These are phyloP conservation scores for Didymella pomorum DNA, from an alignment of 2,329 filamentous ascomycete genomes.

Conservation along the genomic window DNA sequence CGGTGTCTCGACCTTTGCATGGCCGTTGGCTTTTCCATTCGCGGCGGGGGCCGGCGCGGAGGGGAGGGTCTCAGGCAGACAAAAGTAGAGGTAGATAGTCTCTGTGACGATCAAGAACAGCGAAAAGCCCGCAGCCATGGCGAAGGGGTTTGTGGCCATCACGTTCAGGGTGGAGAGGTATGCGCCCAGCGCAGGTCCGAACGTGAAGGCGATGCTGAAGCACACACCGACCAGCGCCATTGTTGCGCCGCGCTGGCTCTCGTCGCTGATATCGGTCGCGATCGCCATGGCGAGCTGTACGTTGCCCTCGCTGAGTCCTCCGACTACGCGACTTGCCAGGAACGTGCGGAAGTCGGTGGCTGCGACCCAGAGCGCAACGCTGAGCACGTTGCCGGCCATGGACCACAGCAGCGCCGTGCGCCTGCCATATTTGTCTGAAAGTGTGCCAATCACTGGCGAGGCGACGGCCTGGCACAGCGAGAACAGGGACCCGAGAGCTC, in stretches of 20 bases:
- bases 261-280: conserved; percentile 92
- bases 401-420: conserved; percentile 86
- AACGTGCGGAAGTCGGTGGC: conserved; percentile 97
- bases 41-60: conserved; percentile 30
- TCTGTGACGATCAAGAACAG: conserved; percentile 84
- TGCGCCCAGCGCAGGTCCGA: conserved; percentile 90
- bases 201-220: conserved; percentile 97
- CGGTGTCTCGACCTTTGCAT: conserved; percentile 30
- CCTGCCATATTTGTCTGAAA: conserved; percentile 89
- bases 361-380: conserved; percentile 91
- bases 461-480: conserved; percentile 91
- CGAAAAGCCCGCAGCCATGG: conserved; percentile 87
- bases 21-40: conserved; percentile 30
- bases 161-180: conserved; percentile 79
- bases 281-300: conserved; percentile 96
- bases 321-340: conserved; percentile 88
- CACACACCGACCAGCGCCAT: conserved; percentile 97
- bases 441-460: conserved; percentile 85
- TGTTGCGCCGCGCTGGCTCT: conserved; percentile 81
- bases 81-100: conserved; percentile 84
- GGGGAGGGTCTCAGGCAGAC: conserved; percentile 87
- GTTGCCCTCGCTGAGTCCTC: conserved; percentile 94
- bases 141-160: conserved; percentile 90
- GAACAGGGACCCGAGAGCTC: conserved; percentile 92
- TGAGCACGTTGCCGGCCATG: conserved; percentile 92